Evolutionary conservation across 2,329 filamentous ascomycete species (phyloP), one percentile per base, ranked within the genome.

Genomic region (Exophiala sideris): DNA sequence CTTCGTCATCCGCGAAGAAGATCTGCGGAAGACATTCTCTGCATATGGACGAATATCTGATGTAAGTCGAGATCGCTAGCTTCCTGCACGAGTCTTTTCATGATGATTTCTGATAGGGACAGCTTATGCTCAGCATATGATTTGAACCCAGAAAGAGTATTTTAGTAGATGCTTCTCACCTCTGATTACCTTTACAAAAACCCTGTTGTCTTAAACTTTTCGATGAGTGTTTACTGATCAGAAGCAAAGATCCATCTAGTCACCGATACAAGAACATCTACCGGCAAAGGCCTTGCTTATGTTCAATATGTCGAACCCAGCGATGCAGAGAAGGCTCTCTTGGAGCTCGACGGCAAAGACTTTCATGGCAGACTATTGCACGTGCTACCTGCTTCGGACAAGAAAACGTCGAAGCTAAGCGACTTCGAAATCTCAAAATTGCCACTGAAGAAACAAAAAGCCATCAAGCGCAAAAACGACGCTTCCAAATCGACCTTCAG

Each of bases 41-140:
- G 77, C 79, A 21, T 92, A 86, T 69, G 92, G 91, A 35, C 76
- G 80, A 52, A 73, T 96, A 44, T 82, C 92, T 79, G 92, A 97
- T 86, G 94, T 97, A 85, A 80, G 89, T 74, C 39, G 12, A 47
- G 33, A 50, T 41, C 45, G 62, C 50, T 57, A 60, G 62, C 54
- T 52, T 35, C 54, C 38, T 35, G 39, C 35, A 48, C 11, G 11
- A 10, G 11, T 45, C 10, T 36, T 79, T 77, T 76, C 73, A 82
- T 92, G 94, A 97, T 97, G 92, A 97, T 89, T 77, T 83, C 88
- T 84, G 94, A 97, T 97, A 97, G 94, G 94, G 94, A 97, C 94
- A 97, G 85, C 92, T 91, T 88, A 96, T 92, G 88, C 88, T 79
- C 40, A 76, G 89, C 88, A 90, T 79, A 79, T 97, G 91, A 95